Evolutionary conservation across 1,284 basidiomycete genomes (phyloP).

Genomic region (Cutaneotrichosporon cavernicola): DNA sequence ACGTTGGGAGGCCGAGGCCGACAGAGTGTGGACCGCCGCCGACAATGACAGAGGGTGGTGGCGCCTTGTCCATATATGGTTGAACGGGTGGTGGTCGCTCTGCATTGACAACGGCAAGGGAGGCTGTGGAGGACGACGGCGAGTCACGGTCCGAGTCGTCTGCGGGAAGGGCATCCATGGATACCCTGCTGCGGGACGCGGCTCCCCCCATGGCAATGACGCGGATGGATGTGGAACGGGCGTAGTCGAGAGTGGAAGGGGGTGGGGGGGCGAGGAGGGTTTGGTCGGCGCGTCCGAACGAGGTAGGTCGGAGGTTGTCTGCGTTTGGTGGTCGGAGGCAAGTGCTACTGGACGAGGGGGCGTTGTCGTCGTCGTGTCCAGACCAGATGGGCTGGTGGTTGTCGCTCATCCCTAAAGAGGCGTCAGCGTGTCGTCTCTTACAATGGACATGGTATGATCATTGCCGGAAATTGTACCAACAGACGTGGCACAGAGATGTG

Average conservation of each 20-base stretch:
- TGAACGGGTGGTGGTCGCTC: slow-evolving; percentile 13
- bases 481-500: no score
- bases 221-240: neutral
- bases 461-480: no score
- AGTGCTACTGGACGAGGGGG: neutral
- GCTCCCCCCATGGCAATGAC: slow-evolving; percentile 6
- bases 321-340: neutral
- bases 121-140: slow-evolving; percentile 20
- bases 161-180: slow-evolving; percentile 24
- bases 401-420: slow-evolving; percentile 10
- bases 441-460: no score
- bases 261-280: neutral
- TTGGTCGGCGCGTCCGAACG: neutral
- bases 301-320: neutral
- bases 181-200: slow-evolving; percentile 24
- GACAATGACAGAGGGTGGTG: slow-evolving; percentile 1
- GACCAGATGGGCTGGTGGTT: slow-evolving; percentile 11
- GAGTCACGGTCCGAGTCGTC: slow-evolving; percentile 16
- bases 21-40: neutral
- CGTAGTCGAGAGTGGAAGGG: neutral
- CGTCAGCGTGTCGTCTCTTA: neutral
- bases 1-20: slow-evolving; percentile 15
- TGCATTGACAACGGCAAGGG: slow-evolving; percentile 20
- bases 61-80: neutral
- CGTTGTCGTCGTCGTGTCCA: slow-evolving; percentile 2